Evolutionary conservation across 164 flowering plant genomes (phyloP).

Genomic region (Platanus orientalis): DNA sequence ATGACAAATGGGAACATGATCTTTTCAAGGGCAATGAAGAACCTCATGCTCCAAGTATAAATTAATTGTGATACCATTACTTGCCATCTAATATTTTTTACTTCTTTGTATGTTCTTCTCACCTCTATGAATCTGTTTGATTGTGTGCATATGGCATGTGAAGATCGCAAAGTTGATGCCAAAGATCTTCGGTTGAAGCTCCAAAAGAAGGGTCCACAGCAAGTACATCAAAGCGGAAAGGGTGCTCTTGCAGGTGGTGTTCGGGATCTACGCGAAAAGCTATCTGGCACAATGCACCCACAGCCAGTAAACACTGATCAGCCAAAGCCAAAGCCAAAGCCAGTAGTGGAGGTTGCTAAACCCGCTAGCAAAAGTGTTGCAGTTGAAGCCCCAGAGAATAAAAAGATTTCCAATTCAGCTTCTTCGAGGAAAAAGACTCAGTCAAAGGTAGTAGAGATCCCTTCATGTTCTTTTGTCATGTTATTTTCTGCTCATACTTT

Average conservation of each 20-base stretch:
- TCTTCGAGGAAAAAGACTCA: conserved; percentile 40
- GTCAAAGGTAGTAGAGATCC: conserved; percentile 43
- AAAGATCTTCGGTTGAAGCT: conserved; percentile 88
- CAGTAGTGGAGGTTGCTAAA: conserved; percentile 33
- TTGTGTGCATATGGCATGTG: conserved; percentile 25
- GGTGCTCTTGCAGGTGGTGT: conserved; percentile 39
- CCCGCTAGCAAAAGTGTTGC: conserved; percentile 41
- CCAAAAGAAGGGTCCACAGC: conserved; percentile 55
- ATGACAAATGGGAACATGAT: conserved; percentile 97
- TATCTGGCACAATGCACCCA: conserved; percentile 66
- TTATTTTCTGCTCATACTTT: background rate
- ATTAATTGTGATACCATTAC: conserved; percentile 11
- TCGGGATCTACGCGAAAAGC: conserved; percentile 82
- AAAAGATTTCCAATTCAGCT: conserved; percentile 36
- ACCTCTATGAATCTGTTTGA: conserved; percentile 23
- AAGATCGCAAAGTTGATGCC: conserved; percentile 56
- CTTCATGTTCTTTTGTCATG: background rate
- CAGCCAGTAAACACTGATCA: conserved; percentile 43
- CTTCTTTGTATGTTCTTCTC: background rate
- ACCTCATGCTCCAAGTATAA: conserved; percentile 59
- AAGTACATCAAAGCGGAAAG: conserved; percentile 40
- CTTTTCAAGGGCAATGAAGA: conserved; percentile 46
- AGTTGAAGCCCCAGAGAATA: conserved; percentile 42
- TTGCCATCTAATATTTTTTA: conserved; percentile 1
- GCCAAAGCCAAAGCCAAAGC: conserved; percentile 46